phyloP scores from a whole-genome alignment of 2,329 filamentous ascomycete genomes.

The Pseudocercospora musae region DNA sequence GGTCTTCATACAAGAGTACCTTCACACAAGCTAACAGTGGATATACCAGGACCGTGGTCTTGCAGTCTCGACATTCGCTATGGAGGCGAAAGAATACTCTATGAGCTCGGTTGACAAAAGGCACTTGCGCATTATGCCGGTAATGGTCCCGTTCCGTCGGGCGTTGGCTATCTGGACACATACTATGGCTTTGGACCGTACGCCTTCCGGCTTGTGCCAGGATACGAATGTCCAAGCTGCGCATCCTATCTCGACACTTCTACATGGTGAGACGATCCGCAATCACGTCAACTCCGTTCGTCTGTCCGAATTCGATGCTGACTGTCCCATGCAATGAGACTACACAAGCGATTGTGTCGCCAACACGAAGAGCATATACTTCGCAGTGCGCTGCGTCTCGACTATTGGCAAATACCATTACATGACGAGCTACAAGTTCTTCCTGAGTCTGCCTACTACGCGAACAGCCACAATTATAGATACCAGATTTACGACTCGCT shows the following conservation, averaged over 20 bases:
- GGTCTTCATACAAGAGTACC: not conserved
- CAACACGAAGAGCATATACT: slow-evolving; percentile 45
- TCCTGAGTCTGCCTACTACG: slow-evolving; percentile 46
- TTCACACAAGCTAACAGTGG: not conserved
- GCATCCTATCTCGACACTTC: slow-evolving; percentile 51
- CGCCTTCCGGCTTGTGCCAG: slow-evolving; percentile 45
- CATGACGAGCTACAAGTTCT: slow-evolving; percentile 50
- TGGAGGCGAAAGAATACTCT: slow-evolving; percentile 55
- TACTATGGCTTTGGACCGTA: slow-evolving; percentile 50
- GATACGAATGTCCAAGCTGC: slow-evolving; percentile 53
- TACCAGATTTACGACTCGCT: slow-evolving; percentile 50
- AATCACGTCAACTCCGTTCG: slow-evolving; percentile 53
- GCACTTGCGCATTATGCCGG: slow-evolving; percentile 54
- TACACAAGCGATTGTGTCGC: slow-evolving; percentile 40
- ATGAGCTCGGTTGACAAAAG: slow-evolving; percentile 56
- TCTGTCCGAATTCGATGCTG: slow-evolving; percentile 51
- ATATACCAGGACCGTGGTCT: slow-evolving; percentile 44
- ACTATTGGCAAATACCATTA: slow-evolving; percentile 55
- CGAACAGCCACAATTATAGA: slow-evolving; percentile 48
- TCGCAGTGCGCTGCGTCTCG: slow-evolving; percentile 47
- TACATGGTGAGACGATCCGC: slow-evolving; percentile 45
- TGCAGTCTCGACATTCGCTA: slow-evolving; percentile 52
- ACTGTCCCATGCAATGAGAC: slow-evolving; percentile 52
- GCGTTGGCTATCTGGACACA: slow-evolving; percentile 48
- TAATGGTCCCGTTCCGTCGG: slow-evolving; percentile 46